Base-by-base conservation (phyloP, 1,284 basidiomycete species). In the Ustilago cynodontis region DNA sequence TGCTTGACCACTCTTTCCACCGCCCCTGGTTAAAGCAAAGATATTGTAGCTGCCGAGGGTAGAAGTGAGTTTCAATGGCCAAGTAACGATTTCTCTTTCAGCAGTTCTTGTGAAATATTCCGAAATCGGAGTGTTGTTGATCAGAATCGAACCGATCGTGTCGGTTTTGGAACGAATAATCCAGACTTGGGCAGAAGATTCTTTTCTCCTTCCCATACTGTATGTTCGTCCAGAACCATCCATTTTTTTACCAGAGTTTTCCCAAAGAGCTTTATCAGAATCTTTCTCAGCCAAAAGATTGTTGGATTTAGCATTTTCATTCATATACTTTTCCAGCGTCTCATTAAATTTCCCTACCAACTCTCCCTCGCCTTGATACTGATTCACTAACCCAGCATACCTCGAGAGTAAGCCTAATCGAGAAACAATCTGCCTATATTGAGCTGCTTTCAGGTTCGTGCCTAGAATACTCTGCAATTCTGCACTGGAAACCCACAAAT, bases 1-100 rank as follows among this genome's bases (percentile, higher is more conserved):
- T 10, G 93, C 92, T 86, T 99, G 96, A 1, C 95, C 94, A 0
- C 92, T 92, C 2, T 90, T 91, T 5, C 96, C 96, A 18, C 96
- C 95, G 9, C 96, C 95, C 49, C 93, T 91, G 28, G 91, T 91
- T 50, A 98, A 89, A 1, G 92, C 91, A 81, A 98, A 98, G 16
- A 97, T 89, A 82, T 98, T 98, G 88, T 92, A 98, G n/a, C 91
- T 91, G 33, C 94, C 94, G 13, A 98, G 86, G n/a, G 93, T 88
- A 20, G 93, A 93, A 0, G 94, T 91, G 39, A 98, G 87, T 78
- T 92, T 92, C 65, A 98, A 88, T 0, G 96, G 94, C 51, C 93
- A 91, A 28, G 94, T 88, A 52, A 95, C 89, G 20, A 90, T 88
- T 83, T 95, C 93, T 55, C 95, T 90, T 84, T 97, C 94, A 0